Percentiles rank a stretch among this genome's conserved stretches.
Evolutionary conservation across 441 rosid genomes (phyloP).

Genomic region (Aleurites moluccanus): DNA sequence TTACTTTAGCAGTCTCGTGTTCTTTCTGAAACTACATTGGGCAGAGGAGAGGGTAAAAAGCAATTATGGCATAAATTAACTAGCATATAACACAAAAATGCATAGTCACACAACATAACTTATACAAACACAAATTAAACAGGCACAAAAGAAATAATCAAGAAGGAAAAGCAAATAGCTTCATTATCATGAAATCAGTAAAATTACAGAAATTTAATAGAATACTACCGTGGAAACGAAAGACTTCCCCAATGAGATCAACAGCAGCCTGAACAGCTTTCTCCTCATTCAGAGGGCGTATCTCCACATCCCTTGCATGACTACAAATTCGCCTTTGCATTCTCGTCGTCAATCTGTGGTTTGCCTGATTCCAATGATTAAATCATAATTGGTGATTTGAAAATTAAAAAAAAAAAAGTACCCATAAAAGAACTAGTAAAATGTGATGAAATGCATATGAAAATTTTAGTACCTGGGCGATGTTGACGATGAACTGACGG

Average conservation of each 20-base stretch:
- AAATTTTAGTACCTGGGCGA: conserved; percentile 59
- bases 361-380: conserved; percentile 42
- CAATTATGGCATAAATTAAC: neutral
- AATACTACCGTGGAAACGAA: conserved; percentile 68
- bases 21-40: neutral
- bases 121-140: neutral
- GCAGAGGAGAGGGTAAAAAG: neutral
- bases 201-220: neutral
- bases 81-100: neutral
- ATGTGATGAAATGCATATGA: neutral
- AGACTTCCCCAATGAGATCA: conserved; percentile 87
- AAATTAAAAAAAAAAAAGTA: no score
- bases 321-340: conserved; percentile 73
- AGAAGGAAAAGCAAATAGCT: neutral
- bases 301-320: conserved; percentile 78
- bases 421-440: neutral
- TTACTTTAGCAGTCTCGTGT: neutral
- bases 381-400: neutral
- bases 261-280: conserved; percentile 95
- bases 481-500: conserved; percentile 64
- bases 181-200: neutral
- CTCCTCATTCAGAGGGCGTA: conserved; percentile 87
- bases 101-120: neutral
- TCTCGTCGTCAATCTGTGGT: conserved; percentile 68
- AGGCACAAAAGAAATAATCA: neutral